Conservation (phyloP, 2,329 filamentous ascomycete genomes). For the Colletotrichum cereale region DNA sequence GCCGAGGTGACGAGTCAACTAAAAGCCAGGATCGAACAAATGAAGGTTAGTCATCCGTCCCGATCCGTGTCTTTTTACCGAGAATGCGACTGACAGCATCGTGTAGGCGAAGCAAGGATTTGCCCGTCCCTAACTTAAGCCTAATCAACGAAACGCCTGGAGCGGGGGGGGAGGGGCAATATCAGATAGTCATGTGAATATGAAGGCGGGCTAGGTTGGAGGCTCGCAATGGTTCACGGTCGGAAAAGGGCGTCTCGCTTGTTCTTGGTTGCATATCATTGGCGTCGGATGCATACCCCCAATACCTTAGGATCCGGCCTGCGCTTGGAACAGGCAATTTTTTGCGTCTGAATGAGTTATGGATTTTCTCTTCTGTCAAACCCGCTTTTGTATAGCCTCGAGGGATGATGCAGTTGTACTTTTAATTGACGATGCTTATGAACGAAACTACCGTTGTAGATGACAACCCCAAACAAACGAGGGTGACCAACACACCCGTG, state of each 20-base stretch:
- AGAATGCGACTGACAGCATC: slow-evolving; percentile 34
- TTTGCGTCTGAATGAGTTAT: slow-evolving; percentile 45
- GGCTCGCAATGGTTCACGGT: slow-evolving; percentile 27
- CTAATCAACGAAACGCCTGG: not conserved
- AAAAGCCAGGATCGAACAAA: slow-evolving; percentile 97
- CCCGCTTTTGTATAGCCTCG: slow-evolving; percentile 34
- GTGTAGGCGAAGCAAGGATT: slow-evolving; percentile 64
- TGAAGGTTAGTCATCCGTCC: slow-evolving; percentile 75
- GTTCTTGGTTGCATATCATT: slow-evolving; percentile 47
- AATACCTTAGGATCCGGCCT: slow-evolving; percentile 39
- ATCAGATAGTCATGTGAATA: slow-evolving; percentile 32
- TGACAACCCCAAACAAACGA: not conserved
- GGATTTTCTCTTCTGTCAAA: slow-evolving; percentile 30
- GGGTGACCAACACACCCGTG: not conserved
- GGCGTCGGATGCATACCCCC: slow-evolving; percentile 52
- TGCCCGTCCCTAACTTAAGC: slow-evolving; percentile 47
- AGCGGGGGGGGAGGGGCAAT: slow-evolving; percentile 1
- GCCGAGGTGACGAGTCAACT: slow-evolving; percentile 98
- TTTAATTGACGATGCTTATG: slow-evolving; percentile 36
- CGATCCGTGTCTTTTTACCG: not conserved
- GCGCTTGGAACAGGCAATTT: slow-evolving; percentile 50
- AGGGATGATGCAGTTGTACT: slow-evolving; percentile 29
- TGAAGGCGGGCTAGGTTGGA: slow-evolving; percentile 21
- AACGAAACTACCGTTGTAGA: not conserved
- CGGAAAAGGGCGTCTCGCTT: slow-evolving; percentile 20